phyloP scores from a whole-genome alignment of 805 yeast genomes.

The Candida broadrunensis region DNA sequence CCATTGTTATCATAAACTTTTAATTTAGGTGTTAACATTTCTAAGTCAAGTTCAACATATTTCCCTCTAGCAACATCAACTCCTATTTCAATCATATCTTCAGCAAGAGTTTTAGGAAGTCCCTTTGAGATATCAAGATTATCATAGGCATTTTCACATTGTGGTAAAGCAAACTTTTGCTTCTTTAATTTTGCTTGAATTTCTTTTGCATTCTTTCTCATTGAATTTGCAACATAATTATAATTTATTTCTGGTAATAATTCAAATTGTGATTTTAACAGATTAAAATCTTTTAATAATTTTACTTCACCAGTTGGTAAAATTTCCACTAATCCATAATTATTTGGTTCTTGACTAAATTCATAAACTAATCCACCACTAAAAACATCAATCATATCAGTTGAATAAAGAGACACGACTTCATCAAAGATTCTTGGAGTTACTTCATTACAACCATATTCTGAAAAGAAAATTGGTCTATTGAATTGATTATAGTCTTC shows the following conservation, averaged over 20 bases:
- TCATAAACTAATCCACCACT: constrained; percentile 87
- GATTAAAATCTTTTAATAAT: constrained; percentile 41
- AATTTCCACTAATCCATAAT: constrained; percentile 69
- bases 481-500: constrained; percentile 65
- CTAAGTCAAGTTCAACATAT: constrained; percentile 42
- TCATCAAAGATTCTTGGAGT: constrained; percentile 79
- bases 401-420: constrained; percentile 63
- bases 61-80: constrained; percentile 47
- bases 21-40: constrained; percentile 41
- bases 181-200: constrained; percentile 16
- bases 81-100: constrained; percentile 46
- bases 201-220: constrained; percentile 21
- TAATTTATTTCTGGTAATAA: constrained; percentile 26
- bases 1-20: constrained; percentile 32
- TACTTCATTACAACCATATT: constrained; percentile 82
- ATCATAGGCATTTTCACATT: constrained; percentile 29
- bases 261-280: constrained; percentile 43
- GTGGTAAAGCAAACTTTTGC: constrained; percentile 17
- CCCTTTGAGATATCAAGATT: constrained; percentile 40
- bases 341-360: constrained; percentile 73
- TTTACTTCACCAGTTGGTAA: constrained; percentile 40
- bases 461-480: constrained; percentile 84
- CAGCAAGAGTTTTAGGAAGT: constrained; percentile 44
- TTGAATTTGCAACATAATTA: constrained; percentile 17
- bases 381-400: constrained; percentile 70